Percentiles rank a stretch among this genome's conserved stretches.
These are phyloP conservation scores for Dictyostelium capitatum DNA, from an alignment of 78 protist genomes.

Conservation along the genomic window DNA sequence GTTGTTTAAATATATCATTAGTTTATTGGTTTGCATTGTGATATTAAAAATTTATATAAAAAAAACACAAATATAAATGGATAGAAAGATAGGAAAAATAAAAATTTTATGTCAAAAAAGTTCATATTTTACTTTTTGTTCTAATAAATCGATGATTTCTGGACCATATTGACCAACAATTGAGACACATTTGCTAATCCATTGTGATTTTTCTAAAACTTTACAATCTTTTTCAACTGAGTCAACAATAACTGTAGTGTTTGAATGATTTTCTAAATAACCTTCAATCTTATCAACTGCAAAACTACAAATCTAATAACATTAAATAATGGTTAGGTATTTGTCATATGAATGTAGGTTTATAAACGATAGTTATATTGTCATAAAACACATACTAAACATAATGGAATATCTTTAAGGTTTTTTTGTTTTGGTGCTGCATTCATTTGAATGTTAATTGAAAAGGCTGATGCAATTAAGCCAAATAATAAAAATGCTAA, in stretches of 20 bases:
- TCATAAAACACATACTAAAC: neutral
- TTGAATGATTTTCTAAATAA: neutral
- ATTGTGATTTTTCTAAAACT: neutral
- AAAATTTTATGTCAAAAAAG: no score
- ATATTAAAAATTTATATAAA: no score
- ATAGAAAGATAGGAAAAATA: no score
- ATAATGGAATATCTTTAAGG: neutral
- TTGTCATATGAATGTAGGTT: no score
- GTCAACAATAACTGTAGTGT: neutral
- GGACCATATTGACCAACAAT: slow-evolving; percentile 2
- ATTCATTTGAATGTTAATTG: neutral
- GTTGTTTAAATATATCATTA: no score
- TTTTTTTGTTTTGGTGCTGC: neutral
- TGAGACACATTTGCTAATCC: neutral
- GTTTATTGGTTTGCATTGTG: no score
- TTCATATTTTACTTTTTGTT: no score
- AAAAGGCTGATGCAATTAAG: neutral
- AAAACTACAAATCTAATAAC: neutral
- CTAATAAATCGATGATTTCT: neutral
- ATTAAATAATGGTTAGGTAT: neutral
- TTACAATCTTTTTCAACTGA: neutral
- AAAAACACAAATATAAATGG: no score
- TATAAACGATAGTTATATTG: neutral
- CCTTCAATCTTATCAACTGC: neutral
- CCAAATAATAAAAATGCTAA: neutral